Evolutionary conservation across 2,329 filamentous ascomycete species (phyloP).

Genomic region (Pseudogymnoascus sp.): DNA sequence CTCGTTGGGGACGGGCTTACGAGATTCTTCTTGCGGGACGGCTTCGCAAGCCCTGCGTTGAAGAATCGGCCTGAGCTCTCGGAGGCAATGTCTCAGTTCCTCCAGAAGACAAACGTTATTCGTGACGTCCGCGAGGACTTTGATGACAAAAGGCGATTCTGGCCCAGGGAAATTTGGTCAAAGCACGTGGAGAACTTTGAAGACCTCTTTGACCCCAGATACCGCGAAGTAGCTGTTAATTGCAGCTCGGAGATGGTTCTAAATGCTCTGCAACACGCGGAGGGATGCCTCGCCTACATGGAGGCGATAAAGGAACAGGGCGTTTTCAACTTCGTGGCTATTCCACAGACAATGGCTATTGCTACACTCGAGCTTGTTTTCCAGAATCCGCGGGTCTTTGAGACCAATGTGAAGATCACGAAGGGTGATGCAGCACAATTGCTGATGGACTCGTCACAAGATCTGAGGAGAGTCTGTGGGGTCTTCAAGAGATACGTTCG

Average conservation of each 20-base stretch:
- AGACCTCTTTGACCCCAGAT: constrained; percentile 78
- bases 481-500: constrained; percentile 73
- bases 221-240: constrained; percentile 70
- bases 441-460: constrained; percentile 91
- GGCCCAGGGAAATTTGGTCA: constrained; percentile 94
- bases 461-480: constrained; percentile 72
- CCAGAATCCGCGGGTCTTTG: constrained; percentile 79
- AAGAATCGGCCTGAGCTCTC: constrained; percentile 72
- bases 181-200: constrained; percentile 88
- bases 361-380: constrained; percentile 89
- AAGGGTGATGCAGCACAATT: constrained; percentile 88
- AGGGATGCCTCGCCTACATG: constrained; percentile 97
- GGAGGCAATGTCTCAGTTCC: constrained; percentile 94
- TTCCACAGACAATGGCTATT: constrained; percentile 96
- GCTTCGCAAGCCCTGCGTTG: constrained; percentile 79
- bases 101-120: constrained; percentile 99
- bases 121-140: constrained; percentile 89
- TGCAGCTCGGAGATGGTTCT: constrained; percentile 93
- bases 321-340: constrained; percentile 98
- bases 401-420: constrained; percentile 90
- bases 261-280: constrained; percentile 76
- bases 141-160: constrained; percentile 83
- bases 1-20: constrained; percentile 94
- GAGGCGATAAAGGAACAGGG: constrained; percentile 91
- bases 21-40: constrained; percentile 77